Base-by-base conservation (phyloP, 805 yeast genomes). In the Yamadazyma tumulicola region DNA sequence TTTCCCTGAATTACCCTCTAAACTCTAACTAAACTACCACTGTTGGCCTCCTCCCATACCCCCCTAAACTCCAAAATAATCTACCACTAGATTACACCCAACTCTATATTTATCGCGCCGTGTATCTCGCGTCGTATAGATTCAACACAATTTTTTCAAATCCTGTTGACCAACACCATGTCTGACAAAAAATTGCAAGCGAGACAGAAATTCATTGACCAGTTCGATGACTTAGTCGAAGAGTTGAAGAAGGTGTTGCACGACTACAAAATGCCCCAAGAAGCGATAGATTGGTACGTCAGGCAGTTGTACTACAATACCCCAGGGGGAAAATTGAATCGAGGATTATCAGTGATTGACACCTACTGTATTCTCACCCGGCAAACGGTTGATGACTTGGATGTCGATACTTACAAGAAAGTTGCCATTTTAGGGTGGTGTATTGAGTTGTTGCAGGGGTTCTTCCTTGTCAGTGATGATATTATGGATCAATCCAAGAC, bases 401-500 rank as follows among this genome's bases (percentile, higher is more conserved):
- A 70, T 7, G 71, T 56, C 13, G 85, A 68, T 20, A 93, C 87
- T 55, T 91, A 88, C 69, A 77, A 77, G 59, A 81, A 79, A 52
- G 85, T 86, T 24, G 93, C 97, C 7, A 68, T 89, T 32, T 72
- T 93, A 46, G 98, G 98, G 15, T 93, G 98, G 98, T 74, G 87
- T 49, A 79, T 93, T 48, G 98, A 93, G 67, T 73, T 93, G 46
- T 72, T 91, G 49, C 98, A 91, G 67, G 97, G 97, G 2, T 93
- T 86, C 61, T 93, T 93, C 72, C 74, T 93, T 52, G 97, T 93
- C 38, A 94, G 97, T 20, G 98, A 93, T 60, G 98, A 93, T 59
- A 93, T 93, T 79, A 93, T 93, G 98, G 98, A 93, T 61, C 78
- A 79, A 48, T 85, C 96, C 21, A 83, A 86, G 60, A 93, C 98